Evolutionary conservation across 108 stramenopile species (phyloP).

Genomic region (Cyclotella atomus): DNA sequence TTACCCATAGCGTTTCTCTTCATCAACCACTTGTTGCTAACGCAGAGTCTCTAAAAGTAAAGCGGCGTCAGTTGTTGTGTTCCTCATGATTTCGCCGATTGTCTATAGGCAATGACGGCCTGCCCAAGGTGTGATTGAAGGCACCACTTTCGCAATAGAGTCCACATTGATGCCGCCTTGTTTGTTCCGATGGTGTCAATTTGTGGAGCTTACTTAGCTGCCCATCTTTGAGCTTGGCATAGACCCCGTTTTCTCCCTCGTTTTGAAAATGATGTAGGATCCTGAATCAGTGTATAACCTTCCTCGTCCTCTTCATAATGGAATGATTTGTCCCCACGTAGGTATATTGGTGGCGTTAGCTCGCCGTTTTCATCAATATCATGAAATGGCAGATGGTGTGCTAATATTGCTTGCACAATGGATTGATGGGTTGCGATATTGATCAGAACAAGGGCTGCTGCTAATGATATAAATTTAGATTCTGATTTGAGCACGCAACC

Average conservation of each 20-base stretch:
- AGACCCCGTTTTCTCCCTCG: slow-evolving; percentile 12
- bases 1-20: no score
- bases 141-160: slow-evolving; percentile 13
- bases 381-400: slow-evolving; percentile 32
- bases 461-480: no score
- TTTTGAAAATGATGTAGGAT: not conserved
- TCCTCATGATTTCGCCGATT: slow-evolving; percentile 14
- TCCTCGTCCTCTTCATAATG: slow-evolving; percentile 45
- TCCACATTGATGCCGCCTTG: slow-evolving; percentile 13
- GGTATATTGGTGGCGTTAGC: slow-evolving; percentile 25
- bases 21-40: no score
- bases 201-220: slow-evolving; percentile 24
- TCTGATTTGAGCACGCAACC: slow-evolving; percentile 67
- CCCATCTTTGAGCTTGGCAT: slow-evolving; percentile 25
- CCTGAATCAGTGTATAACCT: slow-evolving; percentile 43
- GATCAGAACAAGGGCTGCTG: no score
- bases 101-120: not conserved
- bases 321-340: slow-evolving; percentile 41
- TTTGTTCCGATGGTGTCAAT: slow-evolving; percentile 13
- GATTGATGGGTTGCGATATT: no score
- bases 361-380: slow-evolving; percentile 15
- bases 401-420: slow-evolving; percentile 18
- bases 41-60: no score
- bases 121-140: not conserved
- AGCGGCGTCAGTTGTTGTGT: slow-evolving; percentile 10